Conservation (phyloP, 257 asterid genomes). For the Nicotiana benthamiana region DNA sequence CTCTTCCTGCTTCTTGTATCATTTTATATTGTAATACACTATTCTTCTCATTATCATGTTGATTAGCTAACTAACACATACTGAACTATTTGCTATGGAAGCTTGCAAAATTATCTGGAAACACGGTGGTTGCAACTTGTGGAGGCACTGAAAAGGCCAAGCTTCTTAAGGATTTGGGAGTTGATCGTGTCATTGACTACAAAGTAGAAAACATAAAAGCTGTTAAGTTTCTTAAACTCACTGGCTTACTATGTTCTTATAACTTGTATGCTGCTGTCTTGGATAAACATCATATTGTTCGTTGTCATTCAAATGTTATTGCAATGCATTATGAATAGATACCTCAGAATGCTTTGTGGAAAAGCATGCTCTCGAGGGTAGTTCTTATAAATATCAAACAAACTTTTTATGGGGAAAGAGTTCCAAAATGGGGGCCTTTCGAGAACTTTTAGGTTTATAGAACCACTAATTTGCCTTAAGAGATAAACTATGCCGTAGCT, state of each 20-base stretch:
- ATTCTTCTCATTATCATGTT: not conserved
- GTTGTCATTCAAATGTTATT: not conserved
- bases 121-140: slow-evolving; percentile 84
- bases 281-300: not conserved
- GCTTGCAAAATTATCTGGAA: slow-evolving; percentile 95
- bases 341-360: not conserved
- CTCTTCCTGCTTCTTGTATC: not conserved
- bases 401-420: not conserved
- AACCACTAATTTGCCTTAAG: not conserved
- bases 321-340: not conserved
- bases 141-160: slow-evolving; percentile 87
- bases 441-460: not conserved
- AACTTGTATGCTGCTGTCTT: not conserved
- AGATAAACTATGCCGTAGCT: not conserved
- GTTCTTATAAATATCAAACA: not conserved
- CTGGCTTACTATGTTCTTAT: not conserved
- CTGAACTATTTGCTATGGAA: slow-evolving; percentile 26
- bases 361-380: not conserved
- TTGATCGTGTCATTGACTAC: slow-evolving; percentile 90
- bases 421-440: not conserved
- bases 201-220: slow-evolving; percentile 64
- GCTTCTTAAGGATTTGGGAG: slow-evolving; percentile 80
- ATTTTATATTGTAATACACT: not conserved
- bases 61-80: slow-evolving; percentile 12
- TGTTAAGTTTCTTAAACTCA: slow-evolving; percentile 31